Percentiles rank a stretch among this genome's conserved stretches.
Conservation (phyloP, 2,329 filamentous ascomycete genomes). For the Sporothrix dimorphospora region DNA sequence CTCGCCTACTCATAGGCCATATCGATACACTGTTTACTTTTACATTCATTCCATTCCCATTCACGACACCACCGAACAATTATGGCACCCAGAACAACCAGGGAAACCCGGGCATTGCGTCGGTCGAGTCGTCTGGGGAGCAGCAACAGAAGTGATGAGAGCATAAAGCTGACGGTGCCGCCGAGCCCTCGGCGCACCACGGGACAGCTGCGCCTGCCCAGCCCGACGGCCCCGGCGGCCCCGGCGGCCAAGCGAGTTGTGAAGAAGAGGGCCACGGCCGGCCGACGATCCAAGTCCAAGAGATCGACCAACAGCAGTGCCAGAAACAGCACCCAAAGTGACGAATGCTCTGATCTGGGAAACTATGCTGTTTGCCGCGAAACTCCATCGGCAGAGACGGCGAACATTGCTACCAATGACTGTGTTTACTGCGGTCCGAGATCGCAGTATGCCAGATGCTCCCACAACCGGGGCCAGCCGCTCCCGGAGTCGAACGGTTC, state of each 20-base stretch:
- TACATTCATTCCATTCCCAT: not conserved
- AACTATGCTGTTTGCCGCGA: not conserved
- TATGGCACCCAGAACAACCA: not conserved
- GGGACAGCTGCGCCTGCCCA: not conserved
- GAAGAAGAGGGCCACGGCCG: not conserved
- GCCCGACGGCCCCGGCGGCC: too few relatives aligned
- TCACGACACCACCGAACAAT: too few relatives aligned
- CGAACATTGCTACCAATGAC: not conserved
- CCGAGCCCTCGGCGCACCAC: conserved; percentile 1
- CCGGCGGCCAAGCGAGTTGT: not conserved
- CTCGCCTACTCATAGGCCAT: not conserved
- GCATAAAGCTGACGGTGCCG: not conserved
- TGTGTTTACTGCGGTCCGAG: not conserved
- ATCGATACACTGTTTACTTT: not conserved
- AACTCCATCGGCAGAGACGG: not conserved
- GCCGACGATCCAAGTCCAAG: not conserved
- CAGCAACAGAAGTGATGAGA: not conserved
- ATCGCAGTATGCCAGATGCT: not conserved
- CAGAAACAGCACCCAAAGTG: not conserved
- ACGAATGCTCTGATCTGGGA: not conserved
- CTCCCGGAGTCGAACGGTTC: not conserved
- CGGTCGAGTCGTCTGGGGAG: not conserved
- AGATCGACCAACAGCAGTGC: not conserved
- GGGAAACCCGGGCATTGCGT: not conserved
- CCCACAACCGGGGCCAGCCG: not conserved